Evolutionary conservation across 1,139 yeast genomes (phyloP).

Genomic region (Petasospora rhodanensis): DNA sequence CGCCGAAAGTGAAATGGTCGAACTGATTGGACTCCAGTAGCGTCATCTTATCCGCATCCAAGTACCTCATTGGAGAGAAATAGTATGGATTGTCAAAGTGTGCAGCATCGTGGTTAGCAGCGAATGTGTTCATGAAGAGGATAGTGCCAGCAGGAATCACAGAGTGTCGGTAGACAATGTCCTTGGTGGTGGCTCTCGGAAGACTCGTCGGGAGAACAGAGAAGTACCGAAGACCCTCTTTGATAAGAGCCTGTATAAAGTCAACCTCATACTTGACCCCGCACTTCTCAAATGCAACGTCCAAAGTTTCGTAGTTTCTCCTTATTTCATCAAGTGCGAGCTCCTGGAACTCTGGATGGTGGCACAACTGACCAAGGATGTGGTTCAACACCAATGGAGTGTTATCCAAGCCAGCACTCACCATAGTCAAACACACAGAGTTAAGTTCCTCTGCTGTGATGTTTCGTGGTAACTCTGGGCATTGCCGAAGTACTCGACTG

Average conservation of each 20-base stretch:
- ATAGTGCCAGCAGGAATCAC: slow-evolving; percentile 53
- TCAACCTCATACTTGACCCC: slow-evolving; percentile 36
- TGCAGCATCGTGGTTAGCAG: slow-evolving; percentile 61
- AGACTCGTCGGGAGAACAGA: slow-evolving; percentile 65
- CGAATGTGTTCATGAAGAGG: slow-evolving; percentile 62
- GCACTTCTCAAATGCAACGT: slow-evolving; percentile 50
- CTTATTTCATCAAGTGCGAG: slow-evolving; percentile 29
- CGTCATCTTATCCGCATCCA: slow-evolving; percentile 31
- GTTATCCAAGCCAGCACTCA: slow-evolving; percentile 77
- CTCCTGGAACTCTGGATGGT: slow-evolving; percentile 43
- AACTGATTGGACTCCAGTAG: too few species aligned
- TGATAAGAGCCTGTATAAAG: slow-evolving; percentile 52
- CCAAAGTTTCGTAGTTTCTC: slow-evolving; percentile 27
- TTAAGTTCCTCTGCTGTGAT: slow-evolving; percentile 43
- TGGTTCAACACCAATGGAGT: slow-evolving; percentile 61
- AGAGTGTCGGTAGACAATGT: slow-evolving; percentile 36
- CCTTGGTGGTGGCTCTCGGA: slow-evolving; percentile 56
- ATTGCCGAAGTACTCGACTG: slow-evolving; percentile 34
- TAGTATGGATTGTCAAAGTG: slow-evolving; percentile 44
- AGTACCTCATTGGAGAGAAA: slow-evolving; percentile 59
- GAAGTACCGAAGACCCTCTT: slow-evolving; percentile 59
- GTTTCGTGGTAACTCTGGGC: slow-evolving; percentile 13
- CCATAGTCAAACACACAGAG: slow-evolving; percentile 68
- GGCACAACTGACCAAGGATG: slow-evolving; percentile 52
- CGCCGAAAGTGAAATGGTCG: slow-evolving; percentile 62